These are phyloP conservation scores for Stachybotrys chlorohalonatus DNA, from an alignment of 2,329 filamentous ascomycete genomes.

Conservation along the genomic window DNA sequence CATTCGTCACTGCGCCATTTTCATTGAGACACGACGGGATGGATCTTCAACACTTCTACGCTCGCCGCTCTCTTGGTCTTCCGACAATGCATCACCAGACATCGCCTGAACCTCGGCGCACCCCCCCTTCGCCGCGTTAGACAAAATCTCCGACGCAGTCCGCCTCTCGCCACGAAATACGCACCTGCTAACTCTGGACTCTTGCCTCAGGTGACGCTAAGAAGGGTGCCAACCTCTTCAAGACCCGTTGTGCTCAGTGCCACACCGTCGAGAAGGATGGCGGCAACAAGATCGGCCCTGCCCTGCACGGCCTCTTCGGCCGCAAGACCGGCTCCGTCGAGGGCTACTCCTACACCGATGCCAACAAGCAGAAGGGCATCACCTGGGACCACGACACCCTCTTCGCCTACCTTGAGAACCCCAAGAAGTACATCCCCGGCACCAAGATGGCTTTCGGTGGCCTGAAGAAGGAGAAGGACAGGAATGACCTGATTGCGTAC, in stretches of 20 bases:
- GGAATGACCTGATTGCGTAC: conserved; percentile 97
- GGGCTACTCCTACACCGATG: conserved; percentile 96
- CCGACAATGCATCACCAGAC: neutral
- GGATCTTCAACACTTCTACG: neutral
- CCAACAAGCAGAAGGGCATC: conserved; percentile 97
- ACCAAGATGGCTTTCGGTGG: conserved; percentile 99
- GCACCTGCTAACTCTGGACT: neutral
- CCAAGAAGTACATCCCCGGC: conserved; percentile 99
- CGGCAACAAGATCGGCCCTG: conserved; percentile 96
- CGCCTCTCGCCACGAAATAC: neutral
- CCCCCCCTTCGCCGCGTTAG: neutral
- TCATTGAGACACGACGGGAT: neutral
- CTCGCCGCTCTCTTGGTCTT: neutral
- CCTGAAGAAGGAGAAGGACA: conserved; percentile 99
- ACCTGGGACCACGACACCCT: conserved; percentile 80
- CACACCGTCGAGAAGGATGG: conserved; percentile 88
- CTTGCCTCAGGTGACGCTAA: conserved; percentile 64
- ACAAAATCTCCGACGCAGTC: neutral
- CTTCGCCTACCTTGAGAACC: conserved; percentile 99
- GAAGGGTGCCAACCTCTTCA: conserved; percentile 99
- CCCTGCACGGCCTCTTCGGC: conserved; percentile 94
- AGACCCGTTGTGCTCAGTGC: conserved; percentile 97
- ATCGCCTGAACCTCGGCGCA: neutral
- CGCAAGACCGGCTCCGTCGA: conserved; percentile 87
- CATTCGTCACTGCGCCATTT: neutral